A percentile compares a stretch with the other conserved stretches of the same genome.
Evolutionary conservation across 2,329 filamentous ascomycete species (phyloP).

Genomic region (Apiospora marii): DNA sequence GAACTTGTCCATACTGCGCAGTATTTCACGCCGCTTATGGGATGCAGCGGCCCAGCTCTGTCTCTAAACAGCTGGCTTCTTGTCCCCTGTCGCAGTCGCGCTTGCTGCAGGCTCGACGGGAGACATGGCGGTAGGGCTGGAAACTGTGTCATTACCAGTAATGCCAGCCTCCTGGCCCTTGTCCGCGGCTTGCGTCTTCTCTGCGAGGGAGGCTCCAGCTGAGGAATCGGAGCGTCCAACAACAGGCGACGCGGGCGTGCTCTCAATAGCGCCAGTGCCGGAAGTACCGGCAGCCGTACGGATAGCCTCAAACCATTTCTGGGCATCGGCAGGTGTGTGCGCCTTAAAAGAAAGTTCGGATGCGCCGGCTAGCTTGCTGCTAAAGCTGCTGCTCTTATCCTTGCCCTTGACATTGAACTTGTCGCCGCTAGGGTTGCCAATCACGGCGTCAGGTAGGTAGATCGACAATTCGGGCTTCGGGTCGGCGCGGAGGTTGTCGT

Average conservation of each 20-base stretch:
- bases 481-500: conserved; percentile 75
- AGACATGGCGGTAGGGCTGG: conserved; percentile 43
- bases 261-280: conserved; percentile 45
- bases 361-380: conserved; percentile 79
- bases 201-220: conserved; percentile 37
- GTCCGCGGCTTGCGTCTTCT: conserved; percentile 34
- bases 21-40: neutral
- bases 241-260: conserved; percentile 45
- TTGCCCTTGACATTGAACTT: conserved; percentile 98
- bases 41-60: neutral
- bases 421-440: conserved; percentile 74
- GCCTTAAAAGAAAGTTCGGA: conserved; percentile 90
- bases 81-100: conserved; percentile 9
- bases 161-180: conserved; percentile 58
- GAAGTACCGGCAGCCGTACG: conserved; percentile 63
- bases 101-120: conserved; percentile 31
- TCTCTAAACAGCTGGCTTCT: conserved; percentile 22
- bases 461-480: conserved; percentile 87
- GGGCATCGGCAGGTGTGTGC: conserved; percentile 78
- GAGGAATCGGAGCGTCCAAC: conserved; percentile 34
- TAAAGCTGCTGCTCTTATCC: conserved; percentile 81
- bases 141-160: conserved; percentile 43
- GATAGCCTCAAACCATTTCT: conserved; percentile 86
- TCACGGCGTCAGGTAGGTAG: conserved; percentile 87
- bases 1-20: neutral